Conservation (phyloP, 2,329 filamentous ascomycete species). For the Fusarium sp. region DNA sequence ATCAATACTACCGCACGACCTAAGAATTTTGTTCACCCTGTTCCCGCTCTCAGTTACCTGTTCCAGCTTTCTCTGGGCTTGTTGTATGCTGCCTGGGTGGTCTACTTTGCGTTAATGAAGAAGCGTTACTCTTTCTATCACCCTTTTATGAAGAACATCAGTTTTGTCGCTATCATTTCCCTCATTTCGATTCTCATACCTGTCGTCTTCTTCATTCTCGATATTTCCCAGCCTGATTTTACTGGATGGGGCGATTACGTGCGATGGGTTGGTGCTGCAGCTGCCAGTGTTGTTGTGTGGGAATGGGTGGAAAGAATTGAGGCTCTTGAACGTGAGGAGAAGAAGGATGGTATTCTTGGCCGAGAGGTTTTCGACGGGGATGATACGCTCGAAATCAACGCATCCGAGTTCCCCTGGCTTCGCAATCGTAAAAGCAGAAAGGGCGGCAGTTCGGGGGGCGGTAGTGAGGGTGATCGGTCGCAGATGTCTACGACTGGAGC, state of each 20-base stretch:
- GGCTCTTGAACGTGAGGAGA: conserved; percentile 89
- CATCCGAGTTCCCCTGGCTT: conserved; percentile 62
- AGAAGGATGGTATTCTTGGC: conserved; percentile 91
- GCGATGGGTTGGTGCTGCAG: conserved; percentile 93
- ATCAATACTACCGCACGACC: conserved; percentile 69
- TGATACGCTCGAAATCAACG: conserved; percentile 80
- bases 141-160: conserved; percentile 89
- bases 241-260: conserved; percentile 96
- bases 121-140: conserved; percentile 92
- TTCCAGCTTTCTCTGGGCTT: conserved; percentile 89
- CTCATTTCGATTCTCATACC: conserved; percentile 86
- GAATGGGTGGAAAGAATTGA: conserved; percentile 98
- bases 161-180: conserved; percentile 81
- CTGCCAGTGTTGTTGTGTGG: conserved; percentile 96
- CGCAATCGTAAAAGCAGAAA: conserved; percentile 53
- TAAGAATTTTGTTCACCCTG: conserved; percentile 84
- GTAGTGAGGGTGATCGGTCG: conserved; percentile 28
- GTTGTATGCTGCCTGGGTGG: conserved; percentile 91
- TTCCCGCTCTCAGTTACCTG: conserved; percentile 90
- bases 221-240: conserved; percentile 86
- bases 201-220: conserved; percentile 91
- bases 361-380: conserved; percentile 94
- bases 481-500: conserved; percentile 25
- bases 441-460: conserved; percentile 28
- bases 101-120: conserved; percentile 94